Evolutionary conservation across 768 basidiomycete genomes (phyloP), one percentile per base, ranked within the genome.

Genomic region (Pulveroboletus sp.): DNA sequence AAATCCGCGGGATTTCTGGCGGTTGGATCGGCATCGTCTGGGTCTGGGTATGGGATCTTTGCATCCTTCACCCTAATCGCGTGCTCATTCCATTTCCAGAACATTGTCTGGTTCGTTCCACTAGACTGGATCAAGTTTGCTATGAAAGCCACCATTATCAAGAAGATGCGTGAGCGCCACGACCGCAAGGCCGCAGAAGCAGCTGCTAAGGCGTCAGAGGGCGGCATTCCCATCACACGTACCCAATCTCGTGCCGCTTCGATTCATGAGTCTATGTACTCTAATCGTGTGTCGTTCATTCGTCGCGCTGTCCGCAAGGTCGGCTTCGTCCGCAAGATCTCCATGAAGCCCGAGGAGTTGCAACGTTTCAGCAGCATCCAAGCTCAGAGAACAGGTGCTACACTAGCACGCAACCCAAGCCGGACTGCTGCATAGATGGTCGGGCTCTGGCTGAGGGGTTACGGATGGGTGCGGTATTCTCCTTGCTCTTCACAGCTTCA

Each of bases 21-120:
- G 89, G 85, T 23, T 97, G 94, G 94, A 90, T 97, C 57, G 95
- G 94, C 73, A 93, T 98, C 57, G 79, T 95, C 51, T 97, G 94
- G 94, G 79, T 94, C 57, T 93, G 91, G 90, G 90, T 91, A 74
- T 35, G 86, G n/a, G 79, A 11, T 6, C 1, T 41, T 35, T 9
- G 36, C 16, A 26, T 20, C 19, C 31, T 23, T 41, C 26, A 13
- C 31, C 8, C 12, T 29, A 29, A 10, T 34, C 24, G 16, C 11
- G 37, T 39, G 20, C 55, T 69, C 10, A 65, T 51, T 9, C 12
- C 14, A 14, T 22, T 2, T 3, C 13, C 62, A 93, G 93, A 88
- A 97, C 74, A 88, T 96, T 56, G 60, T 94, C 48, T 95, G 95
- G 94, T 98, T 94, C 81, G 67, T 89, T 57, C 95, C 95, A 44